phyloP scores from a whole-genome alignment of 768 basidiomycete species.

The Suillus luteus region DNA sequence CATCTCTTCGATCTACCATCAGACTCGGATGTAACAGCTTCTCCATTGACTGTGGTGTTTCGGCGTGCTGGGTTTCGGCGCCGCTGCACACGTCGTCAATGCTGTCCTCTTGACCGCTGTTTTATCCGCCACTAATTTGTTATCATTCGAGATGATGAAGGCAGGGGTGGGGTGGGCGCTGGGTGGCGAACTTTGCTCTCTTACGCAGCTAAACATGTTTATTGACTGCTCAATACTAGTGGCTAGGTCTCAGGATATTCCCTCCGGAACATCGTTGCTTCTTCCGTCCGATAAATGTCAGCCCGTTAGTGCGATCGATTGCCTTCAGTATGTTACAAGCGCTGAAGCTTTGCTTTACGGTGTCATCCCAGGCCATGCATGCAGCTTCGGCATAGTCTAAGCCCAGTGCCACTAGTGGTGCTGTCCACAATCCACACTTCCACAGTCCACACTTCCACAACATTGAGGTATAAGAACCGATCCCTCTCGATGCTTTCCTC shows the following conservation, averaged over 20 bases:
- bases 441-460: not conserved
- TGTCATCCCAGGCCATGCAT: not conserved
- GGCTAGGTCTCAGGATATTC: not conserved
- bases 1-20: conserved; percentile 1
- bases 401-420: not conserved
- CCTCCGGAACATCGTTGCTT: not conserved
- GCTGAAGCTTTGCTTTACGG: not conserved
- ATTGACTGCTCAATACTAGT: conserved; percentile 41
- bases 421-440: not conserved
- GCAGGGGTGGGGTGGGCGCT: conserved; percentile 6
- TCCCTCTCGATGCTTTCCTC: not conserved
- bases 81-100: conserved; percentile 63
- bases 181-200: conserved; percentile 15
- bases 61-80: conserved; percentile 63
- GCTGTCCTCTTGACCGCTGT: conserved; percentile 68
- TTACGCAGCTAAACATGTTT: conserved; percentile 59
- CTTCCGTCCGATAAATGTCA: not conserved
- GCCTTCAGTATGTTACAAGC: not conserved
- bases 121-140: conserved; percentile 63
- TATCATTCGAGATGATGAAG: conserved; percentile 31
- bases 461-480: not conserved
- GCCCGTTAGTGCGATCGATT: too few species aligned
- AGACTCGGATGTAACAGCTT: conserved; percentile 55
- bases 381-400: not conserved
- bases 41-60: conserved; percentile 67